Base-by-base conservation (phyloP, 2,329 filamentous ascomycete species). In the Emmonsiellopsis sp. region DNA sequence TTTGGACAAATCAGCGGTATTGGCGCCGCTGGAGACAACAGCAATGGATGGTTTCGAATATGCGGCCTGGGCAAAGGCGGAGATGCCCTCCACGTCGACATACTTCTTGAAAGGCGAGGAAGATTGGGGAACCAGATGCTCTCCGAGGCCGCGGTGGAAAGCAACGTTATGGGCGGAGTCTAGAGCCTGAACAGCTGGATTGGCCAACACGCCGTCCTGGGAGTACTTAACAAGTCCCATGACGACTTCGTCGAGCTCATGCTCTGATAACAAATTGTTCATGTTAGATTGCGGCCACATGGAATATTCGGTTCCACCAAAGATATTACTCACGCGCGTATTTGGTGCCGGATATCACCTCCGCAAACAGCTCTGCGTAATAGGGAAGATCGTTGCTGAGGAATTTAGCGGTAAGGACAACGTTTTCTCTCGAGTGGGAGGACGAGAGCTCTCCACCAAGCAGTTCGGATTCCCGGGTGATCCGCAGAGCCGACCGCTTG, bases 341-440 rank as follows among this genome's bases (percentile, higher is more conserved):
- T 76, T 89, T 93, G 63, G 92, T 95, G 74, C 88, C 78, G 57
- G 86, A 84, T 66, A 93, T 80, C 65, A 96, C 87, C 79, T 98
- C 94, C 67, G 86, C 89, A 63, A 98, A 82, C 61, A 98, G 81
- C 79, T 98, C 93, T 66, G 90, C 83, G 73, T 95, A 98, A 82
- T 97, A 98, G 62, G 93, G 93, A 62, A 98, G 84, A 71, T 98
- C 91, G 70, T 93, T 85, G 70, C 89, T 85, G 62, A 98, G 83
- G 81, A 98, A 98, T 77, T 87, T 95, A 70, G 93, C 88, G 74
- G 92, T 85, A 66, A 98, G 77, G 56, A 98, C 84, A 59, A 98
- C 77, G 69, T 90, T 90, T 79, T 98, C 93, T 68, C 92, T 87
- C 64, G 89, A 91, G 77, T 96, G 90, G 74, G 87, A 88, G 61